phyloP scores from a whole-genome alignment of 2,329 filamentous ascomycete genomes.

The Claviceps spartinae region DNA sequence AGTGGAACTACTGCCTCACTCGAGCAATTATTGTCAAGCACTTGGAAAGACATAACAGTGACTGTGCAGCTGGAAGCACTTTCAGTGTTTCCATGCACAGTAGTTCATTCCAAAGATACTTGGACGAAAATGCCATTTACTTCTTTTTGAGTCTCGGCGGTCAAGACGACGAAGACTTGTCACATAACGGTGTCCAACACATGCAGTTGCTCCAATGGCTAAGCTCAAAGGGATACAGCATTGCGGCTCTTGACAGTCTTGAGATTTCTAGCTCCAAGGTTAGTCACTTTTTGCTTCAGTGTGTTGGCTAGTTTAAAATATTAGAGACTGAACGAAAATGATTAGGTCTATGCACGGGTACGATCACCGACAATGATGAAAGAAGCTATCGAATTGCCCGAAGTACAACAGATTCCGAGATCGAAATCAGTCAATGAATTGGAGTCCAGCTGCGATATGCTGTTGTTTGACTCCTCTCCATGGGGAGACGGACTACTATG shows the following conservation, averaged over 20 bases:
- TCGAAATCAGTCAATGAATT: background rate
- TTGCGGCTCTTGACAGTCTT: constrained; percentile 49
- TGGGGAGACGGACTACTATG: background rate
- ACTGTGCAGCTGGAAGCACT: constrained; percentile 9
- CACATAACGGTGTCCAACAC: background rate
- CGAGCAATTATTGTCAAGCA: constrained; percentile 53
- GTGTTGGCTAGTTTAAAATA: background rate
- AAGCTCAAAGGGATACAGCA: constrained; percentile 40
- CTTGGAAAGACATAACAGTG: constrained; percentile 22
- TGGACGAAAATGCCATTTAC: constrained; percentile 40
- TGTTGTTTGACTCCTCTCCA: background rate
- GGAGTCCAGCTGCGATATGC: background rate
- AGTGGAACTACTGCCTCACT: constrained; percentile 45
- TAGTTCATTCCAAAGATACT: constrained; percentile 39
- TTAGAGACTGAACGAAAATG: background rate
- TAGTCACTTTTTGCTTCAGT: background rate
- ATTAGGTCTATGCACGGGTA: background rate
- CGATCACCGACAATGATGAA: background rate
- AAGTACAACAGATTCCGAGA: background rate
- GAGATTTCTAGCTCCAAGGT: constrained; percentile 29
- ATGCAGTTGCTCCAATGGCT: background rate
- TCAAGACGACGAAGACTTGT: background rate
- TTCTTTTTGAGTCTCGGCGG: constrained; percentile 45
- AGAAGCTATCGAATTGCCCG: background rate
- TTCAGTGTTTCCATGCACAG: constrained; percentile 23